These are phyloP conservation scores for Rheum nobile DNA, from an alignment of 148 eudicot genomes.

Conservation along the genomic window DNA sequence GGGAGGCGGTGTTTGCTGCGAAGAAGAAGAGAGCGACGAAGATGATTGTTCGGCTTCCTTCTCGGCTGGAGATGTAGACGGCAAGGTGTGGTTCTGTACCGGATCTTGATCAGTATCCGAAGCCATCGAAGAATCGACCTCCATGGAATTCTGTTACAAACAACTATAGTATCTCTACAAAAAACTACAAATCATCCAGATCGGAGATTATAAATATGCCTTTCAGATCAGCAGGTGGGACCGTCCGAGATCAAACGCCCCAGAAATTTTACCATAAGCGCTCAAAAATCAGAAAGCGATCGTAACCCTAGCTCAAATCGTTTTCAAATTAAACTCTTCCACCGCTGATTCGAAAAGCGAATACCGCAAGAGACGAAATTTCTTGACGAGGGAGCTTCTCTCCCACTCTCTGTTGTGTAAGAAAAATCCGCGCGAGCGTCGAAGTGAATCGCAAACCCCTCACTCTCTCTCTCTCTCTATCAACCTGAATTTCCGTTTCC, in stretches of 20 bases:
- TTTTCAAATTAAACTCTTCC: conserved; percentile 1
- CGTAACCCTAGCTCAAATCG: conserved; percentile 8
- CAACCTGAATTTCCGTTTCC: background rate
- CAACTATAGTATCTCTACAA: background rate
- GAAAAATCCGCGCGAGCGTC: background rate
- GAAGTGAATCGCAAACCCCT: conserved; percentile 3
- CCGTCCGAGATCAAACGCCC: background rate
- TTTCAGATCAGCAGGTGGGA: conserved; percentile 6
- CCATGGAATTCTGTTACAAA: conserved; percentile 24
- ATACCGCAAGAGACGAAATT: background rate
- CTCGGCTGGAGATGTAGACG: conserved; percentile 22
- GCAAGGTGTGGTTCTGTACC: conserved; percentile 10
- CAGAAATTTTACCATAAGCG: background rate
- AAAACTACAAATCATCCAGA: conserved; percentile 4
- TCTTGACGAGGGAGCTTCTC: background rate
- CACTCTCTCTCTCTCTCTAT: background rate
- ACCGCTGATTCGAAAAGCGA: background rate
- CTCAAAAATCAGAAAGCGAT: background rate
- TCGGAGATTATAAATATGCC: background rate
- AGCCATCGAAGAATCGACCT: conserved; percentile 52
- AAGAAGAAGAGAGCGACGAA: conserved; percentile 4
- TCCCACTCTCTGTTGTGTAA: background rate
- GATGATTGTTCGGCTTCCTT: conserved; percentile 16
- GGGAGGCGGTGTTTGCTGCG: conserved; percentile 7
- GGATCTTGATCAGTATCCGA: conserved; percentile 42